Percentiles rank a stretch among this genome's conserved stretches.
These are phyloP conservation scores for Arctostaphylos glauca DNA, from an alignment of 148 eudicot species.

Conservation along the genomic window DNA sequence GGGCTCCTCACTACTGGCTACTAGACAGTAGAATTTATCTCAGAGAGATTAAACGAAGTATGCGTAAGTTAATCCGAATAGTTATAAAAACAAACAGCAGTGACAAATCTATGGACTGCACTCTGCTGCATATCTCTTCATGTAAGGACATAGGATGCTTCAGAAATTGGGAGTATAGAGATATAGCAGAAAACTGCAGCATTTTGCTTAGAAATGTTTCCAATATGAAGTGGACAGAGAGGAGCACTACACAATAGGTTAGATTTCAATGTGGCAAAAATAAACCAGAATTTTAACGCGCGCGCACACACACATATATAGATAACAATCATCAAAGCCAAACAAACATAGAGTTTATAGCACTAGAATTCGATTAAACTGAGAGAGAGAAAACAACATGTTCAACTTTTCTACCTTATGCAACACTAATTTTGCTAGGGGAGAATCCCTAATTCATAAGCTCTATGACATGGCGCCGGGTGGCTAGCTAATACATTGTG, in stretches of 20 bases:
- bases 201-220: neutral
- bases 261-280: neutral
- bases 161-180: neutral
- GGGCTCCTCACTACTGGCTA: too few relatives aligned
- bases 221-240: neutral
- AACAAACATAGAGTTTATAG: neutral
- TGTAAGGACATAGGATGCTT: neutral
- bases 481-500: slow-evolving; percentile 36
- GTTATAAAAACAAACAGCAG: neutral
- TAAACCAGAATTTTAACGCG: too few relatives aligned
- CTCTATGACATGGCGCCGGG: neutral
- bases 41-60: too few relatives aligned
- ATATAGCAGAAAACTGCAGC: neutral
- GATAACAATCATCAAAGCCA: neutral
- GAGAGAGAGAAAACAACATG: neutral
- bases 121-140: too few relatives aligned
- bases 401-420: neutral
- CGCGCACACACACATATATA: too few relatives aligned
- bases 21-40: too few relatives aligned
- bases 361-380: neutral
- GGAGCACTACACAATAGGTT: neutral
- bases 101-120: neutral
- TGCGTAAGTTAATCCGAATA: too few relatives aligned
- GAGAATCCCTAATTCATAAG: neutral
- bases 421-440: neutral